Evolutionary conservation across 805 yeast species (phyloP), one percentile per base, ranked within the genome.

Genomic region (Grigorovia transvaalensis): DNA sequence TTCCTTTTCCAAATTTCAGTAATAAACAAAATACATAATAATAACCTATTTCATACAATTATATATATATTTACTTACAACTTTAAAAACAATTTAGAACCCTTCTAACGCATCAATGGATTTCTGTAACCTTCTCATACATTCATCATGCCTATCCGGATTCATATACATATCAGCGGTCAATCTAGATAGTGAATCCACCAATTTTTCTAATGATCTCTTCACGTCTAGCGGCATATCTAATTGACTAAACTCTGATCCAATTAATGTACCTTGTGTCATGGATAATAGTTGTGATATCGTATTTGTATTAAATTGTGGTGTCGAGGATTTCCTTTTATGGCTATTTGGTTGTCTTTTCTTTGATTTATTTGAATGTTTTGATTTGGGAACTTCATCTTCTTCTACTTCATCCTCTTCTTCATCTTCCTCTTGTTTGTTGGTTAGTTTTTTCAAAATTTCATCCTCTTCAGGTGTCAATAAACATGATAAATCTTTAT

Each of bases 151-250:
- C 60, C 93, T 79, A 30, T 79, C 80, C 30, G 88, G 88, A 65
- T 91, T 96, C 51, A 87, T 65, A 50, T 89, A 85, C 87, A 93
- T 88, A 62, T 89, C 96, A 50, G 90, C 88, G 2, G 96, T 88
- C 53, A 93, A 75, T 59, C 93, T 76, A 43, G 93, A 83, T 47
- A 91, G 72, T 1, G 95, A 82, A 61, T 89, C 96, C 2, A 91
- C 85, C 48, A 91, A 80, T 66, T 88, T 82, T 62, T 91, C 97
- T 45, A 91, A 73, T 44, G 90, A 73, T 59, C 80, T 83, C 57
- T 85, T 84, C 61, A 89, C 96, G 53, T 83, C 84, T 0, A 76
- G 69, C 9, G 91, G 89, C 56, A 89, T 74, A 42, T 84, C 85
- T 53, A 90, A 69, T 50, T 80, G 79, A 44, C 82, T 79, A 63